phyloP scores from a whole-genome alignment of 2,329 filamentous ascomycete species.

The Cercospora sp. region DNA sequence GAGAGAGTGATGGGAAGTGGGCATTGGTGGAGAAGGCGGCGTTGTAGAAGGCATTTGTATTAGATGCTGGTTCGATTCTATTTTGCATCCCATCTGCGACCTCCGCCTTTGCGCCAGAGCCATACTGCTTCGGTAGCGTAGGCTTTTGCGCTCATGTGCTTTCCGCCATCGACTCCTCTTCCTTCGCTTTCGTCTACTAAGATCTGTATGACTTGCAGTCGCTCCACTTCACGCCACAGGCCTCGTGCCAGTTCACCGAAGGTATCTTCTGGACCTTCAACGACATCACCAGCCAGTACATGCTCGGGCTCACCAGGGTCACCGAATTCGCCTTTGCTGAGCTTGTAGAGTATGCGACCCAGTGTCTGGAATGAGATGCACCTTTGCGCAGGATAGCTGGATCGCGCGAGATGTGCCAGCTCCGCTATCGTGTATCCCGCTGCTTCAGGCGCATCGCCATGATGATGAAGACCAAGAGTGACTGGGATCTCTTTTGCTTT shows the following conservation, averaged over 20 bases:
- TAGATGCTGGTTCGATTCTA: neutral
- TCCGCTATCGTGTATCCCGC: conserved; percentile 93
- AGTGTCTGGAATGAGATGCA: conserved; percentile 91
- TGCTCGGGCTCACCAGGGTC: conserved; percentile 47
- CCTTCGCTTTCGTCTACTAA: conserved; percentile 72
- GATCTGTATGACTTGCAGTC: conserved; percentile 73
- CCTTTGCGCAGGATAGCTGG: conserved; percentile 78
- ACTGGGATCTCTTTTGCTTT: conserved; percentile 72
- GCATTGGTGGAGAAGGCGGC: conserved; percentile 26
- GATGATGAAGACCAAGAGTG: conserved; percentile 83
- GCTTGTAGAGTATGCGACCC: conserved; percentile 77
- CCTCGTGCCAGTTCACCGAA: conserved; percentile 62
- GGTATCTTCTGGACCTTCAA: conserved; percentile 49
- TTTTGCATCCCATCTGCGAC: conserved; percentile 56
- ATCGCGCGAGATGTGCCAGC: conserved; percentile 75
- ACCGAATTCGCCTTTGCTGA: conserved; percentile 72
- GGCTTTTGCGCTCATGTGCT: conserved; percentile 74
- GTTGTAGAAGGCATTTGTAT: conserved; percentile 7
- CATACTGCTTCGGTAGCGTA: conserved; percentile 89
- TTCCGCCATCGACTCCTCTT: conserved; percentile 56
- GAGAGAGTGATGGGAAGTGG: conserved; percentile 41
- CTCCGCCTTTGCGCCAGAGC: conserved; percentile 75
- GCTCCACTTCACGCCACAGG: conserved; percentile 77
- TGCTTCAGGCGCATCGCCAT: conserved; percentile 86
- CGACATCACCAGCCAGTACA: conserved; percentile 12